These are phyloP conservation scores for Schwanniomyces polymorphus DNA, from an alignment of 805 yeast species.

Conservation along the genomic window DNA sequence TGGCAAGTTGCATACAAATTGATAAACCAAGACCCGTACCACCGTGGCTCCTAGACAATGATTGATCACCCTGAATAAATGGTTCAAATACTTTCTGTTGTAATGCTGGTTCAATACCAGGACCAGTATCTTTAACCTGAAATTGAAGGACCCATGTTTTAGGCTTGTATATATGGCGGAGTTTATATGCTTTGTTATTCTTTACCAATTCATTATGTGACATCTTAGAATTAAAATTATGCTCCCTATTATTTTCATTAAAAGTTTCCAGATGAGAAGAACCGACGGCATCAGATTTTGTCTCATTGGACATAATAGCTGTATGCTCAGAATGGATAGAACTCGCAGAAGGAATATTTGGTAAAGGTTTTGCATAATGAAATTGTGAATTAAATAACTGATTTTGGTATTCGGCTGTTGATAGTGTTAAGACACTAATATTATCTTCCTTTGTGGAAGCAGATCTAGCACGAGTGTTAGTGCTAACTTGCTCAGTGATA, in stretches of 20 bases:
- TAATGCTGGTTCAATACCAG: conserved; percentile 83
- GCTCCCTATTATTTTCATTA: background rate
- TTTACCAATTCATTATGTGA: conserved; percentile 31
- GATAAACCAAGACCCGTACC: conserved; percentile 94
- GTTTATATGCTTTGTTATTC: conserved; percentile 32
- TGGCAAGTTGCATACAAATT: conserved; percentile 87
- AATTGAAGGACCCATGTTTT: conserved; percentile 63
- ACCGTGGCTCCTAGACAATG: conserved; percentile 85
- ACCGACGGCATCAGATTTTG: background rate
- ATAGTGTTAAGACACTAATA: conserved; percentile 30
- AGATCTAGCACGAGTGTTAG: background rate
- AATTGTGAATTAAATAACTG: conserved; percentile 39
- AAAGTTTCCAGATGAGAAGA: background rate
- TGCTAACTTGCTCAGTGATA: background rate
- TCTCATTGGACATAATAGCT: background rate
- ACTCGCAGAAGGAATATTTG: conserved; percentile 10
- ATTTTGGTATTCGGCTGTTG: conserved; percentile 40
- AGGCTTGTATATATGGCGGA: conserved; percentile 36
- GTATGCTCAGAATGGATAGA: background rate
- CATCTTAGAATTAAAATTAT: conserved; percentile 8
- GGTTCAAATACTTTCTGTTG: conserved; percentile 92
- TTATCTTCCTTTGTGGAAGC: conserved; percentile 14
- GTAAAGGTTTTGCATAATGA: conserved; percentile 15
- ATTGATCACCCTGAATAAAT: conserved; percentile 95
- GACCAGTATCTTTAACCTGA: conserved; percentile 86